phyloP scores from a whole-genome alignment of 371 early-diverging fungal species.

The Zychaea mexicana region DNA sequence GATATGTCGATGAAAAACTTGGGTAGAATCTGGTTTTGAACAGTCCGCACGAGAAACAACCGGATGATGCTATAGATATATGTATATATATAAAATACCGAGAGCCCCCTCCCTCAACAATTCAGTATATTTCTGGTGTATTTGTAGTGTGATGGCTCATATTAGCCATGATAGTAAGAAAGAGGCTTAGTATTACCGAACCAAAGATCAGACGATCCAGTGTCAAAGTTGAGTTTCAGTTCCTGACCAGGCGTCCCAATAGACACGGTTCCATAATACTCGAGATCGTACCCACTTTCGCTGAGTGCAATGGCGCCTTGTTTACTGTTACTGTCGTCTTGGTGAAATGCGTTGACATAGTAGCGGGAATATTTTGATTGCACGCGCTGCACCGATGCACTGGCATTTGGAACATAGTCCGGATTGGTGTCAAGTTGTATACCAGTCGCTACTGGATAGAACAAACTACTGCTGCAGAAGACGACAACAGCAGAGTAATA shows the following conservation, averaged over 20 bases:
- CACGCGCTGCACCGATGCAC: conserved; percentile 13
- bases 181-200: conserved; percentile 15
- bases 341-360: background rate
- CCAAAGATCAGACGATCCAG: conserved; percentile 74
- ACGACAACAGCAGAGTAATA: too few relatives aligned
- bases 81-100: background rate
- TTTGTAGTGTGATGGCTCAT: too few relatives aligned
- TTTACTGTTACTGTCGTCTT: conserved; percentile 1
- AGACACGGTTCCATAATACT: conserved; percentile 61
- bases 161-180: background rate
- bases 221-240: conserved; percentile 73
- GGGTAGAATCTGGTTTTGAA: conserved; percentile 16
- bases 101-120: background rate
- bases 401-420: conserved; percentile 15
- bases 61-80: conserved; percentile 14
- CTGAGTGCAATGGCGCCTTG: conserved; percentile 22
- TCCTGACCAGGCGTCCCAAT: conserved; percentile 71
- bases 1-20: too few relatives aligned
- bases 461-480: too few relatives aligned
- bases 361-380: conserved; percentile 20
- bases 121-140: background rate
- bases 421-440: background rate
- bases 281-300: conserved; percentile 20
- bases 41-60: conserved; percentile 11
- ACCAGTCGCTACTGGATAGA: too few relatives aligned